Evolutionary conservation across 139 green algal genomes (phyloP).

Genomic region (Closterium sp.): DNA sequence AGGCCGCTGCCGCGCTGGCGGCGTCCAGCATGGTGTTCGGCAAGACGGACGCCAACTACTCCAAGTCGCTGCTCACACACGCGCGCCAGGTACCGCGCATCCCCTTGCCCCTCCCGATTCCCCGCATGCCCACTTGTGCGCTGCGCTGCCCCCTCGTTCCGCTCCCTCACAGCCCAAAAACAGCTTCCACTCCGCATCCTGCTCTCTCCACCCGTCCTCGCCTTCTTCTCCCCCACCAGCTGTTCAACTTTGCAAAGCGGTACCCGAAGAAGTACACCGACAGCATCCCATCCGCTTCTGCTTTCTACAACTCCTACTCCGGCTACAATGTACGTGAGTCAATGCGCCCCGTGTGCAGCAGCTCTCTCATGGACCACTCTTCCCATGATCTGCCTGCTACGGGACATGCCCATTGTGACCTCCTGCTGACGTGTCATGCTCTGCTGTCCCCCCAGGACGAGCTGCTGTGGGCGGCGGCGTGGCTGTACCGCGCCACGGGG

Average conservation of each 20-base stretch:
- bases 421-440: not conserved
- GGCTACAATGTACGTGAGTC: slow-evolving; percentile 12
- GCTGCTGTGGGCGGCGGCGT: slow-evolving; percentile 44
- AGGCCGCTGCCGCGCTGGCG: slow-evolving; percentile 37
- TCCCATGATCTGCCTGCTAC: not conserved
- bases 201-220: not conserved
- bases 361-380: not conserved
- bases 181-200: not conserved
- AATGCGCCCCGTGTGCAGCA: not conserved
- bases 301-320: slow-evolving; percentile 41
- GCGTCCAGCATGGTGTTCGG: slow-evolving; percentile 38
- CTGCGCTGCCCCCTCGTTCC: not conserved
- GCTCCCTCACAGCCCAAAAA: not conserved
- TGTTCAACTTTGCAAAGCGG: slow-evolving; percentile 33
- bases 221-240: not conserved
- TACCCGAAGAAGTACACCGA: slow-evolving; percentile 26
- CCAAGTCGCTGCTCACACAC: slow-evolving; percentile 13
- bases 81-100: slow-evolving; percentile 27
- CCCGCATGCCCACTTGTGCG: too few relatives aligned
- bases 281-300: slow-evolving; percentile 14
- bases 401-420: not conserved
- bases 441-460: slow-evolving; percentile 1
- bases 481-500: slow-evolving; percentile 31
- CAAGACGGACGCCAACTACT: not conserved
- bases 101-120: too few relatives aligned